Conservation (phyloP, 371 early-diverging fungal genomes). For the Actinomortierella wolfii region DNA sequence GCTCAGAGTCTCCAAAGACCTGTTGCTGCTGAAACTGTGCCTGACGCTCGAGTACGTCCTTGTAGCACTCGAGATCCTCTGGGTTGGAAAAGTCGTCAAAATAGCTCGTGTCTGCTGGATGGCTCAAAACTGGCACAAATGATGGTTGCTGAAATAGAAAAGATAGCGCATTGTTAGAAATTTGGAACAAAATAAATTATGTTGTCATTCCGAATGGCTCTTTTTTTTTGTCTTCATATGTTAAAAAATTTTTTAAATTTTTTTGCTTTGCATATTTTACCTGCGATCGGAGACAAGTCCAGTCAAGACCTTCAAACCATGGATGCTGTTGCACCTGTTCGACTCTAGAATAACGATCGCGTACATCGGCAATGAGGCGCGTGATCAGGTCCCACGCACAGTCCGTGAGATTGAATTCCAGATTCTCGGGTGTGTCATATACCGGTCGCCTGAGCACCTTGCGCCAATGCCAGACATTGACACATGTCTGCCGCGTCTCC, state of each 20-base stretch:
- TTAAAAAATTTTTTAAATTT: not conserved
- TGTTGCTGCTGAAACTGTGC: constrained; percentile 31
- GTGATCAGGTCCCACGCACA: constrained; percentile 77
- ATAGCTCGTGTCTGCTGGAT: constrained; percentile 76
- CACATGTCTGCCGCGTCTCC: constrained; percentile 78
- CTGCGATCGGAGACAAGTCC: constrained; percentile 62
- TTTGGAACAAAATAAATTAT: no score
- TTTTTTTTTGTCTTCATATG: not conserved
- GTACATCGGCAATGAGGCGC: constrained; percentile 58
- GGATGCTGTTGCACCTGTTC: constrained; percentile 68
- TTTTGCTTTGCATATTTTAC: constrained; percentile 20
- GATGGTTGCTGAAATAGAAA: constrained; percentile 56
- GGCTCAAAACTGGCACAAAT: constrained; percentile 74
- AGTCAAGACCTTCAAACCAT: constrained; percentile 76
- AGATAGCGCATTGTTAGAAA: no score
- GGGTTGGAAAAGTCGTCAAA: constrained; percentile 84
- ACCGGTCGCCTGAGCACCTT: constrained; percentile 72
- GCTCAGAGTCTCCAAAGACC: not conserved
- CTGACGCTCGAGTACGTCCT: constrained; percentile 69
- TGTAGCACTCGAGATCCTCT: constrained; percentile 73
- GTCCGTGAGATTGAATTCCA: constrained; percentile 73
- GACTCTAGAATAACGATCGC: constrained; percentile 54
- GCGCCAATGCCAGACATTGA: constrained; percentile 83
- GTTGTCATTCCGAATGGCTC: no score
- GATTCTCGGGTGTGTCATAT: constrained; percentile 68